These are phyloP conservation scores for Clavaria fumosa DNA, from an alignment of 768 basidiomycete genomes.

Conservation along the genomic window DNA sequence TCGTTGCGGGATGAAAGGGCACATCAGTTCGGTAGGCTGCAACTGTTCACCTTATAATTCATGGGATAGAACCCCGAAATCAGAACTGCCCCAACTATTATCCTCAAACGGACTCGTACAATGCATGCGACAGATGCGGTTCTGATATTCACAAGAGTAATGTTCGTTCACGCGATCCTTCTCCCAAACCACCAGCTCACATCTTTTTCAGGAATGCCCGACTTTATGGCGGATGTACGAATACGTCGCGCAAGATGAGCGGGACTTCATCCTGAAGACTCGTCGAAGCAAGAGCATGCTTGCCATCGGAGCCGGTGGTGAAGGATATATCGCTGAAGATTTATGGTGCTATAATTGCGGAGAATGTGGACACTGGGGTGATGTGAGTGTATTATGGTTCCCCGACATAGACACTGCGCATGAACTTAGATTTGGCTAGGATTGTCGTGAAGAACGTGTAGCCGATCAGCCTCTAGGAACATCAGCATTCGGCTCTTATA, in stretches of 20 bases:
- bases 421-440: slow-evolving; percentile 23
- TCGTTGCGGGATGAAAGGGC: slow-evolving; percentile 72
- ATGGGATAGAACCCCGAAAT: neutral
- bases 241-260: slow-evolving; percentile 45
- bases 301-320: slow-evolving; percentile 52
- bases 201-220: slow-evolving; percentile 57
- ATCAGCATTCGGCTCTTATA: slow-evolving; percentile 55
- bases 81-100: slow-evolving; percentile 62
- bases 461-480: slow-evolving; percentile 31
- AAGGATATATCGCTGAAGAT: slow-evolving; percentile 60
- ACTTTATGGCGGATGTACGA: slow-evolving; percentile 71
- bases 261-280: slow-evolving; percentile 24
- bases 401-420: neutral
- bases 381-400: slow-evolving; percentile 31
- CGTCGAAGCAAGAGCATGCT: slow-evolving; percentile 37
- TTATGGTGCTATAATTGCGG: slow-evolving; percentile 80
- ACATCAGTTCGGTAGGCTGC: slow-evolving; percentile 45
- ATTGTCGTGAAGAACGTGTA: slow-evolving; percentile 35
- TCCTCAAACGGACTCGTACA: slow-evolving; percentile 17
- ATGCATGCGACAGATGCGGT: slow-evolving; percentile 57
- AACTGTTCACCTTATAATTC: neutral
- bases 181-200: neutral
- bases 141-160: slow-evolving; percentile 47
- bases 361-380: slow-evolving; percentile 56
- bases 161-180: slow-evolving; percentile 25